These are phyloP conservation scores for Botrytis deweyae DNA, from an alignment of 2,329 filamentous ascomycete genomes.

Conservation along the genomic window DNA sequence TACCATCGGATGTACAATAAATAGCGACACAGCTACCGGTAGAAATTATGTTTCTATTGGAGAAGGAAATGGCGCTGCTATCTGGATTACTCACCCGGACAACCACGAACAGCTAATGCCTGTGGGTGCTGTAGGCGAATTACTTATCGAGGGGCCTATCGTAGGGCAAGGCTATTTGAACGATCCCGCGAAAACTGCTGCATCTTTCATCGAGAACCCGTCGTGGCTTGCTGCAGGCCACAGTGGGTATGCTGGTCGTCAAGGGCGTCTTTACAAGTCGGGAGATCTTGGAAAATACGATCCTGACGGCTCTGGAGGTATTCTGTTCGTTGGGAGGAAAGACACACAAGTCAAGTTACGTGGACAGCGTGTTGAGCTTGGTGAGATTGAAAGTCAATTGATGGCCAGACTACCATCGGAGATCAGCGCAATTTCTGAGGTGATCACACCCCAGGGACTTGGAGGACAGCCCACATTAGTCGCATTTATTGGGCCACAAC, in stretches of 20 bases:
- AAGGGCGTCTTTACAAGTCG: slow-evolving; percentile 55
- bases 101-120: slow-evolving; percentile 30
- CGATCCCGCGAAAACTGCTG: slow-evolving; percentile 56
- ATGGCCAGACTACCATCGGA: slow-evolving; percentile 42
- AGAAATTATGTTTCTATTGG: slow-evolving; percentile 24
- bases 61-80: slow-evolving; percentile 26
- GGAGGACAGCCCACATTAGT: slow-evolving; percentile 36
- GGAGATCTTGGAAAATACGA: slow-evolving; percentile 59
- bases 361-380: slow-evolving; percentile 64
- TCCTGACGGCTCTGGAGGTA: slow-evolving; percentile 49
- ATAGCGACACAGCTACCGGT: slow-evolving; percentile 24
- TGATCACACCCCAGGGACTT: slow-evolving; percentile 37
- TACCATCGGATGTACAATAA: slow-evolving; percentile 23
- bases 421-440: slow-evolving; percentile 38
- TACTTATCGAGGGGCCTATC: slow-evolving; percentile 49
- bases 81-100: slow-evolving; percentile 43
- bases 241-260: slow-evolving; percentile 38
- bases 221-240: slow-evolving; percentile 42
- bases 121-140: slow-evolving; percentile 35
- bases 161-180: slow-evolving; percentile 62
- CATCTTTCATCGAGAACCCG: slow-evolving; percentile 57
- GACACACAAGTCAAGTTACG: slow-evolving; percentile 68
- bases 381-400: slow-evolving; percentile 48
- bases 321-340: slow-evolving; percentile 57
- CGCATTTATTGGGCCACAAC: slow-evolving; percentile 9